Conservation (phyloP, 345 rosid species). For the Populus pruinosa region DNA sequence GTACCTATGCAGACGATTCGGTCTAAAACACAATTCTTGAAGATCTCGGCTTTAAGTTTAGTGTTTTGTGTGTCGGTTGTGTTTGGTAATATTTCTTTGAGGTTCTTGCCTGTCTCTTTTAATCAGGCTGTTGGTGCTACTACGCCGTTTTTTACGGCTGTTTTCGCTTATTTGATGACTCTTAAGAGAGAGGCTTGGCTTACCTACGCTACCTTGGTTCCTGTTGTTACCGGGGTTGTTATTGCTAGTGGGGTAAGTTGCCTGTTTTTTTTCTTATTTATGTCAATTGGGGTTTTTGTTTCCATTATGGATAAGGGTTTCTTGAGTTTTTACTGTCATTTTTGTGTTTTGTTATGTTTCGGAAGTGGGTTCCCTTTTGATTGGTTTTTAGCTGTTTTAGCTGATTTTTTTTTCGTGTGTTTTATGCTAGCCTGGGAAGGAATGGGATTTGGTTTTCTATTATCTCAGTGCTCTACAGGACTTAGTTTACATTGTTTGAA, state of each 20-base stretch:
- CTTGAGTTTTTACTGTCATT: background rate
- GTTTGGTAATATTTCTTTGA: conserved; percentile 77
- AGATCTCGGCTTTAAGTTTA: conserved; percentile 84
- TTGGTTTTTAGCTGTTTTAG: background rate
- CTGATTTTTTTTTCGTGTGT: background rate
- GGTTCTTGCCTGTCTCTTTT: conserved; percentile 85
- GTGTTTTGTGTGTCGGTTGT: conserved; percentile 96
- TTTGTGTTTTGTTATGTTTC: background rate
- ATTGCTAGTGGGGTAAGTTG: conserved; percentile 93
- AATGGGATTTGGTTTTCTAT: background rate
- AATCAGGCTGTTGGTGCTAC: conserved; percentile 98
- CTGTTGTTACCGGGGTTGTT: conserved; percentile 92
- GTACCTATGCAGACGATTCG: conserved; percentile 98
- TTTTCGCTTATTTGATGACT: conserved; percentile 89
- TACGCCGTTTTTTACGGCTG: conserved; percentile 96
- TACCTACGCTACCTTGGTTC: conserved; percentile 80
- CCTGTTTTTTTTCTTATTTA: background rate
- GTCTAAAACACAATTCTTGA: conserved; percentile 76
- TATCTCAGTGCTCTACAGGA: background rate
- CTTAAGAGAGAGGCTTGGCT: conserved; percentile 93
- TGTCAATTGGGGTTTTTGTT: background rate
- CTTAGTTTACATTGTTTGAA: too few relatives aligned
- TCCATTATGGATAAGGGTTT: background rate
- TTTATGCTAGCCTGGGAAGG: background rate
- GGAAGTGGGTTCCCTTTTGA: background rate